A percentile compares a stretch with the other conserved stretches of the same genome.
These are phyloP conservation scores for Fusarium dlaminii DNA, from an alignment of 2,329 filamentous ascomycete genomes.

Conservation along the genomic window DNA sequence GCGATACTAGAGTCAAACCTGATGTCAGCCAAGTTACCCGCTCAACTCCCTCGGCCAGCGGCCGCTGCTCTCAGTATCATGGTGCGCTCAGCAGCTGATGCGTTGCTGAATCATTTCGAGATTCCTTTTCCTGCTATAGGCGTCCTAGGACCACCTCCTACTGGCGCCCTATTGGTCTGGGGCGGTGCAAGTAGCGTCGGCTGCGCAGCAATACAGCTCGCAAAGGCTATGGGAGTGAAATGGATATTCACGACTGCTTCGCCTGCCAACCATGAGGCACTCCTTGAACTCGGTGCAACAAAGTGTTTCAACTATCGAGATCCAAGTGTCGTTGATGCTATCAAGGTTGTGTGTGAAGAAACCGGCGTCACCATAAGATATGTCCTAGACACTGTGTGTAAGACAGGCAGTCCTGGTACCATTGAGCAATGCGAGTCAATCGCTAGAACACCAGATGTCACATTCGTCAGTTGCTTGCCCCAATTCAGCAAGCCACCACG, in stretches of 20 bases:
- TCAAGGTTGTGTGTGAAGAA: neutral
- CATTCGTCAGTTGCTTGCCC: neutral
- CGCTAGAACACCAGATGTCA: neutral
- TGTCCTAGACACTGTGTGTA: neutral
- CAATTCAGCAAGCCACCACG: neutral
- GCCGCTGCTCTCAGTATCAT: neutral
- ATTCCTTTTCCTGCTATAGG: neutral
- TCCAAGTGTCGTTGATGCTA: fast-evolving
- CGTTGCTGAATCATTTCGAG: neutral
- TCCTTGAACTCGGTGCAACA: neutral
- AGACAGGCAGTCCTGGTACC: neutral
- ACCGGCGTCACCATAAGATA: neutral
- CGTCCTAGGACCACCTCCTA: fast-evolving
- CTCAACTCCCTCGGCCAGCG: neutral
- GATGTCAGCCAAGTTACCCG: neutral
- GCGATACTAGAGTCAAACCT: neutral
- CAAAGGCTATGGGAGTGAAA: neutral
- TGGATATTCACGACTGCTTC: neutral
- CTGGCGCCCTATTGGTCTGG: neutral
- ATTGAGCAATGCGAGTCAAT: neutral
- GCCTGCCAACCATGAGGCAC: neutral
- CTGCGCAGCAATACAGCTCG: neutral
- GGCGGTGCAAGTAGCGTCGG: neutral
- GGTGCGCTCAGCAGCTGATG: neutral
- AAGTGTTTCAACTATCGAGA: neutral